Conservation (phyloP, 306 rosid species). For the Lathyrus aphaca region DNA sequence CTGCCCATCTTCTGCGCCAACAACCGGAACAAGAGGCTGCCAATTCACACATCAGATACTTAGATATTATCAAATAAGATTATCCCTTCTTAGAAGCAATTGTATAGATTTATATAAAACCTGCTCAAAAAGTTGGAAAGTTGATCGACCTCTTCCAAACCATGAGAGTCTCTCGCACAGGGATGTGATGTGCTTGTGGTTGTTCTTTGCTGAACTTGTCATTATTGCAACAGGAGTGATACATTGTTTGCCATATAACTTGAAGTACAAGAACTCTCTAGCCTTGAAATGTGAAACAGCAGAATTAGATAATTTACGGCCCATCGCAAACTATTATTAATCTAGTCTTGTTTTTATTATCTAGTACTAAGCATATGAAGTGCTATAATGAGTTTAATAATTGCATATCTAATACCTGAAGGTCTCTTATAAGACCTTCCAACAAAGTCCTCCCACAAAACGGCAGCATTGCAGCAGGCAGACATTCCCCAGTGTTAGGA, state of each 20-base stretch:
- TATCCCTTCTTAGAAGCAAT: slow-evolving; percentile 28
- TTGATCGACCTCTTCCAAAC: slow-evolving; percentile 97
- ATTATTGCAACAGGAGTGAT: slow-evolving; percentile 95
- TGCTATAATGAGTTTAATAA: slow-evolving; percentile 32
- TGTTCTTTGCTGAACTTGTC: slow-evolving; percentile 97
- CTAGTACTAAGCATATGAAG: slow-evolving; percentile 30
- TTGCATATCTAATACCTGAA: slow-evolving; percentile 76
- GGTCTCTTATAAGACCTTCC: slow-evolving; percentile 96
- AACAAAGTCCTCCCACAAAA: slow-evolving; percentile 95
- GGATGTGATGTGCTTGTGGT: slow-evolving; percentile 69
- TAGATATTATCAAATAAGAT: slow-evolving; percentile 37
- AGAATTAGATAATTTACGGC: slow-evolving; percentile 30
- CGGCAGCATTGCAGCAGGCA: slow-evolving; percentile 97
- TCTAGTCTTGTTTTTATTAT: slow-evolving; percentile 33
- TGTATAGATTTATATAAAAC: slow-evolving; percentile 53
- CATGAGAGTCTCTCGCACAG: slow-evolving; percentile 83
- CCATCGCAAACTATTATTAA: slow-evolving; percentile 20
- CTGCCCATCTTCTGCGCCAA: slow-evolving; percentile 82
- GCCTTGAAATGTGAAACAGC: slow-evolving; percentile 63
- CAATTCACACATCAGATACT: slow-evolving; percentile 49
- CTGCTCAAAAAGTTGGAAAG: slow-evolving; percentile 95
- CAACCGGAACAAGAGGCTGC: slow-evolving; percentile 97
- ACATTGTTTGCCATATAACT: slow-evolving; percentile 83
- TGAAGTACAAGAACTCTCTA: slow-evolving; percentile 93
- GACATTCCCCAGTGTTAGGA: slow-evolving; percentile 84